Evolutionary conservation across 768 basidiomycete species (phyloP).

Genomic region (Xanthoconium stramineum): DNA sequence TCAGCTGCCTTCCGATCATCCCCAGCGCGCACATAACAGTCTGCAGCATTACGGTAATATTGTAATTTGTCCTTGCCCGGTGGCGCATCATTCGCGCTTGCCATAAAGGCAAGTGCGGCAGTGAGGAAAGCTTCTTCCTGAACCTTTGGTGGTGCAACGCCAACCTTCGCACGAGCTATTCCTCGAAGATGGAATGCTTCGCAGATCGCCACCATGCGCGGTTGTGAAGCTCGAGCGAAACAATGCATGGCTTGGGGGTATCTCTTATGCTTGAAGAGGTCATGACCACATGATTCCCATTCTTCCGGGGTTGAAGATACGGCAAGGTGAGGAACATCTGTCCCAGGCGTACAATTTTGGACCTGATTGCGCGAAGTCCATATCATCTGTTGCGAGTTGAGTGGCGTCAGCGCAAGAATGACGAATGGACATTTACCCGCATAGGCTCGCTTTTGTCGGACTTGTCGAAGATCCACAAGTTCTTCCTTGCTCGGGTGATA

Average conservation of each 20-base stretch:
- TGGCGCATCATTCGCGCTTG: conserved; percentile 35
- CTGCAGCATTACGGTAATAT: conserved; percentile 44
- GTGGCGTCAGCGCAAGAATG: background rate
- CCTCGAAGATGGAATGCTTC: conserved; percentile 54
- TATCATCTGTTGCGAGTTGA: conserved; percentile 37
- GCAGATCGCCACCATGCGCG: conserved; percentile 44
- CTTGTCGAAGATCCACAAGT: conserved; percentile 66
- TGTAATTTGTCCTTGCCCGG: conserved; percentile 25
- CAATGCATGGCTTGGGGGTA: conserved; percentile 55
- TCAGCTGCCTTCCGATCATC: conserved; percentile 43
- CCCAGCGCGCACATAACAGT: conserved; percentile 43
- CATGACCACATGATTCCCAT: conserved; percentile 40
- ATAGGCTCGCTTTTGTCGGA: conserved; percentile 56
- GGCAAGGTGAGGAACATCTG: conserved; percentile 52
- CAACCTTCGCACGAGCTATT: conserved; percentile 37
- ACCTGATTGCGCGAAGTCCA: conserved; percentile 49
- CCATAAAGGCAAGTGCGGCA: conserved; percentile 50
- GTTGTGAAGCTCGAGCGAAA: conserved; percentile 45
- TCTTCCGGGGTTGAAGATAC: conserved; percentile 48
- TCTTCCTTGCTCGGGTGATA: conserved; percentile 64
- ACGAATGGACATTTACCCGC: conserved; percentile 35
- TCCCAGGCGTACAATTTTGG: conserved; percentile 45
- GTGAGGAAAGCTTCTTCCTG: conserved; percentile 36
- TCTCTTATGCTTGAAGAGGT: conserved; percentile 37
- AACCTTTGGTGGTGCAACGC: conserved; percentile 22